Base-by-base conservation (phyloP, 78 protist species). In the Guillardia theta region DNA sequence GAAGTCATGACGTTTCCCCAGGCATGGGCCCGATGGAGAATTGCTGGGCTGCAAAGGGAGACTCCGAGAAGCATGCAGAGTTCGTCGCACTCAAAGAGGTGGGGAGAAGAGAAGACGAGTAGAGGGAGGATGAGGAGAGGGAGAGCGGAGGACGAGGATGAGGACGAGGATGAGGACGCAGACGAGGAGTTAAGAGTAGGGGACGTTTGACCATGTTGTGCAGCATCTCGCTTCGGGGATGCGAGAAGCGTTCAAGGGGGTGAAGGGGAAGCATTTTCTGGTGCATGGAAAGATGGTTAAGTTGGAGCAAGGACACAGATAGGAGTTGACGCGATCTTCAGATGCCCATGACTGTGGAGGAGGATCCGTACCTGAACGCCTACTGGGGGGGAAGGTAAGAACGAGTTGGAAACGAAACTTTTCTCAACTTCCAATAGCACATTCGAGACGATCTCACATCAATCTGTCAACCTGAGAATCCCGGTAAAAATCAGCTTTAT, bases 341-440 rank as follows among this genome's bases (percentile, higher is more conserved):
- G 83, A 70, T 70, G 83, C 83, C n/a, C 46, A 70, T 70, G 83
- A 78, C 50, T 45, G 90, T 78, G 44, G 90, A 78, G 50, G 90
- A 78, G 24, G 90, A 78, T 30, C 90, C 90, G 90, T 37, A 78
- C 30, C 90, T 78, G n/a, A 78, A 78, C 48, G 90, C 50, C 43
- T 78, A 43, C 8, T 78, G 90, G 90, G 90, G 90, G 37, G 48
- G 90, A 18, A 50, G 50, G 53, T n/a, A n/a, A n/a, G n/a, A n/a
- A n/a, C n/a, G n/a, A n/a, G n/a, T n/a, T n/a, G n/a, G n/a, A n/a
- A n/a, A n/a, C n/a, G n/a, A n/a, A n/a, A n/a, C n/a, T n/a, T n/a
- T n/a, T n/a, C n/a, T n/a, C n/a, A n/a, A n/a, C n/a, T n/a, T n/a
- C n/a, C n/a, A n/a, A n/a, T n/a, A n/a, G n/a, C n/a, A 78, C 90